Base-by-base conservation (phyloP, 495 filamentous ascomycete genomes). In the Pseudomonodictys pantanalensis region DNA sequence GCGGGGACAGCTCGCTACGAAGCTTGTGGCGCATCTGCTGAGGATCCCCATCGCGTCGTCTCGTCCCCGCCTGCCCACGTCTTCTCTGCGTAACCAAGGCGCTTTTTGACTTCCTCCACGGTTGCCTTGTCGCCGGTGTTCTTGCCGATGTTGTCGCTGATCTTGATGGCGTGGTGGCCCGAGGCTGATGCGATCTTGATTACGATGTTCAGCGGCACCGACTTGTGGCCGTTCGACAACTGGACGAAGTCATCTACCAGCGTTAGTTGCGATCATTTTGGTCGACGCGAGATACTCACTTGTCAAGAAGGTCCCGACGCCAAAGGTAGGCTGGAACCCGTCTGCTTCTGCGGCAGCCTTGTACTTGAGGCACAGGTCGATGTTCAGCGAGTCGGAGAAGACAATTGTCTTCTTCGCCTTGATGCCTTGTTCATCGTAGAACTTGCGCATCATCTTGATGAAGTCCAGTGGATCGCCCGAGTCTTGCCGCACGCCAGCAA, bases 141-240 rank as follows among this genome's bases (percentile, higher is more conserved):
- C 79, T 98, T 98, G 39, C 91, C 91, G 66, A 89, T 81, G 69
- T 97, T 96, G 70, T 98, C 93, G 64, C 92, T 97, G 58, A 98
- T 90, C 78, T 98, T 98, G 65, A 98, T 81, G 0, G 92, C 91
- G 0, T 87, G 84, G n/a, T 83, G 81, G 7, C 92, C 92, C 20
- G 77, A 83, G 0, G 91, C 93, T 11, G 88, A 89, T 51, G 87
- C 84, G 44, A 98, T 80, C 75, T 98, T 98, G 76, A 98, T 95
- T 62, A 98, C 93, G 62, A 98, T 98, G 64, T 98, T 98, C 17
- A 98, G 79, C 0, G 93, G 93, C n/a, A 83, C 82, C 5, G 91
- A 96, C 72, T 96, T 97, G 68, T 85, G 81, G 23, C 83, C 83
- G 4, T 81, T 84, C 17, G 78, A 82, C 35, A 76, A 72, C 60